Percentiles rank a stretch among this genome's conserved stretches.
Conservation (phyloP, 2,329 filamentous ascomycete genomes). For the Xylaria sp. region DNA sequence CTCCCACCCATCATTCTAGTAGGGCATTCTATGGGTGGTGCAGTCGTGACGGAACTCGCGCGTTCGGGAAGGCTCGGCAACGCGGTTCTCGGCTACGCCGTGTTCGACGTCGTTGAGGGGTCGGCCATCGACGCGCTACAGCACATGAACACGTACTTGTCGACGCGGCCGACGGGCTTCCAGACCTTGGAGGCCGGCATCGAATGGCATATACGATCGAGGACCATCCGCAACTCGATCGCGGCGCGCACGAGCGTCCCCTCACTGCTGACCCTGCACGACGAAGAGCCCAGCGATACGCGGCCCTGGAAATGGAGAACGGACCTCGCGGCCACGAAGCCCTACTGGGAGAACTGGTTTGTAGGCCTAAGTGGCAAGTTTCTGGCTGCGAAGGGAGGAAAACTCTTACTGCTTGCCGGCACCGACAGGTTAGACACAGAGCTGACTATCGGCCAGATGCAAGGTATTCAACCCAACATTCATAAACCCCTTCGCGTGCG, state of each 20-base stretch:
- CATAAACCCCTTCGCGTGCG: background rate
- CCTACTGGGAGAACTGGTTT: conserved; percentile 96
- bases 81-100: conserved; percentile 80
- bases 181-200: conserved; percentile 78
- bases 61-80: conserved; percentile 67
- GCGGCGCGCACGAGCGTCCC: conserved; percentile 91
- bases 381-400: conserved; percentile 72
- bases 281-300: conserved; percentile 34
- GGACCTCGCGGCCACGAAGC: conserved; percentile 79
- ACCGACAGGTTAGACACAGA: conserved; percentile 45
- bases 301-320: conserved; percentile 84
- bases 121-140: conserved; percentile 93
- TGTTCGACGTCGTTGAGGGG: conserved; percentile 94
- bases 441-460: conserved; percentile 45
- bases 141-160: conserved; percentile 92
- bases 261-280: conserved; percentile 63
- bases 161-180: conserved; percentile 79
- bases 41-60: conserved; percentile 85
- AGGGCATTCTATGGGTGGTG: conserved; percentile 91
- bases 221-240: conserved; percentile 81
- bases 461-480: conserved; percentile 35
- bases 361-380: conserved; percentile 87
- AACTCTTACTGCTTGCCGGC: conserved; percentile 41
- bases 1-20: conserved; percentile 81
- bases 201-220: conserved; percentile 90